Evolutionary conservation across 176 grass and related monocot genomes (phyloP), one percentile per base, ranked within the genome.

Genomic region (Aechmea fasciata): DNA sequence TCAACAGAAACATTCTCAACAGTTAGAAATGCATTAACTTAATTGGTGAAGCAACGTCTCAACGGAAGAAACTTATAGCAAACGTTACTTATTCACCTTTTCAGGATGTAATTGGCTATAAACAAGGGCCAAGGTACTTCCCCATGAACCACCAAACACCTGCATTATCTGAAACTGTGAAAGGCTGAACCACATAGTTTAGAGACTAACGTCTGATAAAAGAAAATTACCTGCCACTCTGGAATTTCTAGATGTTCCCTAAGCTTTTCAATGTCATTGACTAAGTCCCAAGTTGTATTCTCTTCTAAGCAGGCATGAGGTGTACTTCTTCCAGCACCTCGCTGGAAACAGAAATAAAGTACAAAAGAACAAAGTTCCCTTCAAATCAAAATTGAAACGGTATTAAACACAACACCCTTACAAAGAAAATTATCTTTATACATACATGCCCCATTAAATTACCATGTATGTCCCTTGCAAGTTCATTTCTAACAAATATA

Each of bases 141-240:
- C 94, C 95, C 90, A 99, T 4, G 90, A 99, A 53, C 90, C 90
- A 25, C 95, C 95, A 71, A 99, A 99, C 23, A 99, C 95, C 94
- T 99, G 24, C 72, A 82, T 61, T 65, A 20, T 73, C 13, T 5
- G 3, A 12, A n/a, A 77, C 52, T 13, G 3, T 54, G 18, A 18
- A 73, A 49, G 49, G 10, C 28, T 48, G 28, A 15, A 71, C 1
- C 11, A 71, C 2, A n/a, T 0, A 24, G 12, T 3, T 2, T 18
- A 51, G 19, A 64, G 11, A 15, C 25, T 0, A 50, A 52, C 11
- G 12, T 14, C 49, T 13, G 23, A 87, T 2, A 13, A 3, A 47
- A 47, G 15, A 67, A 28, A 63, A 68, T 82, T 76, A 73, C 95
- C 90, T 90, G 90, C 95, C 90, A 99, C 70, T 99, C 90, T 18